Base-by-base conservation (phyloP, 2,329 filamentous ascomycete genomes). In the Fusarium burgessii region DNA sequence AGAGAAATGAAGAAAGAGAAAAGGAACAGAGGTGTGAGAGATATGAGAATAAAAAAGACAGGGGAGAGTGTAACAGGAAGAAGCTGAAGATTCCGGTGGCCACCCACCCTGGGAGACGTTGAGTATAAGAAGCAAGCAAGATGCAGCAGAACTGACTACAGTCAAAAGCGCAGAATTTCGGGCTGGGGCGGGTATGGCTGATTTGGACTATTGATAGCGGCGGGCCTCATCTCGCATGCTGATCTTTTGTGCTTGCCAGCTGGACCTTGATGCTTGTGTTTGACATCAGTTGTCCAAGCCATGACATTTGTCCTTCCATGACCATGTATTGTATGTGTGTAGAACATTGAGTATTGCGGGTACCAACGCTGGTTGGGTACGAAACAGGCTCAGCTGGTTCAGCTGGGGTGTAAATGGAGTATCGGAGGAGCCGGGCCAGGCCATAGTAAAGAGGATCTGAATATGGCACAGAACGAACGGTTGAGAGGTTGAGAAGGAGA, bases 151-250 rank as follows among this genome's bases (percentile, higher is more conserved):
- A 70, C 70, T 62, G n/a, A 62, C 61, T 62, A 60, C 41, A 62
- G 57, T 64, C 42, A 66, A 50, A 42, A 66, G 58, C 71, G 68
- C 51, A 73, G 62, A 73, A 54, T 55, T 47, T 61, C 73, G 69
- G 73, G 71, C 63, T 64, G 58, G 67, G 62, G 70, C 71, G 71
- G 73, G 69, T 73, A 74, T 64, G 70, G 58, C 41, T 68, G 50
- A 65, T 59, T 66, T 68, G 32, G 36, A 62, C 69, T 71, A 75
- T 74, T 75, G 62, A 66, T 71, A 57, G 33, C 69, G 58, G 73
- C 69, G 71, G 73, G 73, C 73, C 73, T 75, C 73, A 75, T 73
- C 73, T 73, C 66, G 62, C 67, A 60, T 71, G 68, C 41, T 66
- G 40, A 51, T 55, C 68, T 33, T 46, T 67, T 63, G 62, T 71